phyloP scores from a whole-genome alignment of 2,329 filamentous ascomycete genomes.

The Aspergillus persii region DNA sequence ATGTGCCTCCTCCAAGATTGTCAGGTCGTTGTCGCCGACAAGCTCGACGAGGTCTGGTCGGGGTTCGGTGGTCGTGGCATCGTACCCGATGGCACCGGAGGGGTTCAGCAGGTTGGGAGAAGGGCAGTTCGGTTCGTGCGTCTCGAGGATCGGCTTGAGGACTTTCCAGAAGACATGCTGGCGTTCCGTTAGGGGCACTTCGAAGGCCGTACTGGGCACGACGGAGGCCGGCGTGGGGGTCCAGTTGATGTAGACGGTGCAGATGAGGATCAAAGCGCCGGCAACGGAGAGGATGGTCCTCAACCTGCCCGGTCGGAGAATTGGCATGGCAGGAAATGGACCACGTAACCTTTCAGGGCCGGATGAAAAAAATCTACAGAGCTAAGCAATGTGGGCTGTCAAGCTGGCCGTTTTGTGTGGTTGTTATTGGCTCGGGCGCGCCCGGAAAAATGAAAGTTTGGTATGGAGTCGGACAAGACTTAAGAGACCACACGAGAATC shows the following conservation, averaged over 20 bases:
- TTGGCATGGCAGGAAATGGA: conserved; percentile 17
- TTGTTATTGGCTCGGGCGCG: background rate
- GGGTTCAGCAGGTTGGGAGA: conserved; percentile 25
- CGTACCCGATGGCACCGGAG: conserved; percentile 27
- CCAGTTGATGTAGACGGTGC: conserved; percentile 39
- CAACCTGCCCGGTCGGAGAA: conserved; percentile 28
- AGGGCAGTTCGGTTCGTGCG: conserved; percentile 30
- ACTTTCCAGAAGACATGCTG: conserved; percentile 39
- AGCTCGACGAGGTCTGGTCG: conserved; percentile 38
- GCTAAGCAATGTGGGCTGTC: background rate
- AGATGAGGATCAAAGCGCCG: conserved; percentile 30
- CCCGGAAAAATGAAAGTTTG: background rate
- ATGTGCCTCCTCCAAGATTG: conserved; percentile 40
- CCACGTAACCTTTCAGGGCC: background rate
- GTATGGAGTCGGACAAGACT: background rate
- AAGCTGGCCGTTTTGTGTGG: background rate
- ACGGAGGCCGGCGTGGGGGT: conserved; percentile 32
- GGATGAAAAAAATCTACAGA: background rate
- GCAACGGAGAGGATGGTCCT: conserved; percentile 30
- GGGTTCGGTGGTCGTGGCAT: conserved; percentile 26
- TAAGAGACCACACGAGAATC: background rate
- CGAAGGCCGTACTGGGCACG: conserved; percentile 33
- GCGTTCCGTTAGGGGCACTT: conserved; percentile 34
- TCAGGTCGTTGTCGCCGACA: conserved; percentile 32
- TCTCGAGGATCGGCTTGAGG: conserved; percentile 34